phyloP scores from a whole-genome alignment of 345 rosid genomes.

The Citropsis articulata region DNA sequence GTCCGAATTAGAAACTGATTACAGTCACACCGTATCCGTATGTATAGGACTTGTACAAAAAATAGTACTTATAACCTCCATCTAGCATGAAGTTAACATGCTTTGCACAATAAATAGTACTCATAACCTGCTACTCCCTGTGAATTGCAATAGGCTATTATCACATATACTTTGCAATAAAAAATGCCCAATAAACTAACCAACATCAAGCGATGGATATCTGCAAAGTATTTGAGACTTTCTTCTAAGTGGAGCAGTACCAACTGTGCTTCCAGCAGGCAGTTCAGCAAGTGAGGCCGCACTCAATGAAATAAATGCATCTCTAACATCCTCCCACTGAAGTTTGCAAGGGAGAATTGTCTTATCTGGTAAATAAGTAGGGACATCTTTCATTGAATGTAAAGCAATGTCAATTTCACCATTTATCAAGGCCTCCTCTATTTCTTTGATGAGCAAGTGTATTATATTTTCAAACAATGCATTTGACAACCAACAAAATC shows the following conservation, averaged over 20 bases:
- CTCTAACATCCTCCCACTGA: conserved; percentile 91
- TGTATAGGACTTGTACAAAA: too few species aligned
- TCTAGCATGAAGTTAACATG: not conserved
- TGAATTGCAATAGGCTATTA: conserved; percentile 35
- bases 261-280: too few species aligned
- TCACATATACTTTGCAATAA: too few species aligned
- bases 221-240: too few species aligned
- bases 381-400: conserved; percentile 98
- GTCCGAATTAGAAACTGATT: too few species aligned
- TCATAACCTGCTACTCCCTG: not conserved
- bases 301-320: conserved; percentile 15
- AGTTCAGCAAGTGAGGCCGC: too few species aligned
- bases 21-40: too few species aligned
- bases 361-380: conserved; percentile 81
- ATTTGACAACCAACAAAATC: not conserved
- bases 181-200: too few species aligned
- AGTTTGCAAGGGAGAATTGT: conserved; percentile 89
- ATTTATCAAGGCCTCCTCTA: conserved; percentile 81
- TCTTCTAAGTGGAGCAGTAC: too few species aligned
- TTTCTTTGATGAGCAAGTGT: conserved; percentile 85
- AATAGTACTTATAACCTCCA: too few species aligned
- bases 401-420: conserved; percentile 95
- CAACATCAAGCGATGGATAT: too few species aligned
- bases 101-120: too few species aligned
- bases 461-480: not conserved